phyloP scores from a whole-genome alignment of 1,284 basidiomycete species.

The Sporisorium scitamineum region DNA sequence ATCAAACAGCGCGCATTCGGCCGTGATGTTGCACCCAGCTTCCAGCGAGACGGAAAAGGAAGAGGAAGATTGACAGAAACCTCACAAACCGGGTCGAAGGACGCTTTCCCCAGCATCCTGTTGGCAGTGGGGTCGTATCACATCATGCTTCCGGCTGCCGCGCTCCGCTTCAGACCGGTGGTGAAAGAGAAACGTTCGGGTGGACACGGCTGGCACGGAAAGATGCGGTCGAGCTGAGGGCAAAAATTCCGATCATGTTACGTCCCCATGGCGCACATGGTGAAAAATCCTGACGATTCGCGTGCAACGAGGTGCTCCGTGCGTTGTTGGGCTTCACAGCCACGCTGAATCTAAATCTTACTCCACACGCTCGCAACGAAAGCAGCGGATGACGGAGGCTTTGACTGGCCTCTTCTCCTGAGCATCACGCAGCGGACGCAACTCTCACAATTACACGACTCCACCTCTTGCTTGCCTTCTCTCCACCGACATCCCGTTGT shows the following conservation, averaged over 20 bases:
- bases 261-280: neutral
- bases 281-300: neutral
- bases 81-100: too few relatives aligned
- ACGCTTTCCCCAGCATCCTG: too few relatives aligned
- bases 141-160: neutral
- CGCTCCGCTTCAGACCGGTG: neutral
- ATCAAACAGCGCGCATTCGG: neutral
- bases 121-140: too few relatives aligned
- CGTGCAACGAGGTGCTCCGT: slow-evolving; percentile 2
- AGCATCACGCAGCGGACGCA: too few relatives aligned
- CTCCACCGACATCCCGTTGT: neutral
- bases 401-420: too few relatives aligned
- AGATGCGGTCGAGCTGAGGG: neutral
- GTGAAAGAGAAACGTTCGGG: neutral
- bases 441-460: too few relatives aligned
- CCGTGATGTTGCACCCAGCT: neutral
- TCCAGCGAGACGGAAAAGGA: neutral
- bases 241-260: neutral
- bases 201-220: neutral
- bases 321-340: slow-evolving; percentile 27
- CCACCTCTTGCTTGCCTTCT: neutral
- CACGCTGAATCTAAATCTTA: slow-evolving; percentile 10
- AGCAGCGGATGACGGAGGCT: neutral
- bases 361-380: slow-evolving; percentile 2
- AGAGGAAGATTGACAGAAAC: too few relatives aligned